Evolutionary conservation across 768 basidiomycete genomes (phyloP).

Genomic region (Leccinum imitatum): DNA sequence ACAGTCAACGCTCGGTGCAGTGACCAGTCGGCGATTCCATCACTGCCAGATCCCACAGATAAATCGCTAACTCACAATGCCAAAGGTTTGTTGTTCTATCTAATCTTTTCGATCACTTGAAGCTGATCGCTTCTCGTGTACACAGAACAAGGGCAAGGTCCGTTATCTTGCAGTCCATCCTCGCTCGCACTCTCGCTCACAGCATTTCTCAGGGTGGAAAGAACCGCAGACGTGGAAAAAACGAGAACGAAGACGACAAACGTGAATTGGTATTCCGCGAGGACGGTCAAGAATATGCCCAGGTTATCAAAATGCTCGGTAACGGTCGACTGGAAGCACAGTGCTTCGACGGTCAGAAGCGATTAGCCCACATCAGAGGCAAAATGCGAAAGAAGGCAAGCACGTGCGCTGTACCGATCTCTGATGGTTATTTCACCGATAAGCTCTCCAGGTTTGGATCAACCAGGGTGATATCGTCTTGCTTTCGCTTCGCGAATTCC

Average conservation of each 20-base stretch:
- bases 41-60: neutral
- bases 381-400: constrained; percentile 99
- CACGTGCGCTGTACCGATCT: neutral
- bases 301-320: constrained; percentile 97
- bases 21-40: constrained; percentile 1
- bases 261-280: constrained; percentile 98
- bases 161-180: constrained; percentile 1
- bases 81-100: constrained; percentile 18
- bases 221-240: constrained; percentile 99
- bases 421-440: constrained; percentile 5
- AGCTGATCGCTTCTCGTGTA: constrained; percentile 2
- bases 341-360: constrained; percentile 98
- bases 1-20: neutral
- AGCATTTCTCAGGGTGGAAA: constrained; percentile 79
- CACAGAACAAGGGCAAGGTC: constrained; percentile 32
- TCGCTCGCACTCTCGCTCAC: constrained; percentile 1
- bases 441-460: constrained; percentile 83
- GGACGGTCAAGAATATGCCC: constrained; percentile 98
- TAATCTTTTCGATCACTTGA: neutral
- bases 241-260: constrained; percentile 99
- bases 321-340: constrained; percentile 95
- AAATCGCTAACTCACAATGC: constrained; percentile 15
- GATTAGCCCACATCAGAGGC: constrained; percentile 96
- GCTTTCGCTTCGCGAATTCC: constrained; percentile 95
- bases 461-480: constrained; percentile 97